phyloP scores from a whole-genome alignment of 2,329 filamentous ascomycete species.

The Colletotrichum paranaense region DNA sequence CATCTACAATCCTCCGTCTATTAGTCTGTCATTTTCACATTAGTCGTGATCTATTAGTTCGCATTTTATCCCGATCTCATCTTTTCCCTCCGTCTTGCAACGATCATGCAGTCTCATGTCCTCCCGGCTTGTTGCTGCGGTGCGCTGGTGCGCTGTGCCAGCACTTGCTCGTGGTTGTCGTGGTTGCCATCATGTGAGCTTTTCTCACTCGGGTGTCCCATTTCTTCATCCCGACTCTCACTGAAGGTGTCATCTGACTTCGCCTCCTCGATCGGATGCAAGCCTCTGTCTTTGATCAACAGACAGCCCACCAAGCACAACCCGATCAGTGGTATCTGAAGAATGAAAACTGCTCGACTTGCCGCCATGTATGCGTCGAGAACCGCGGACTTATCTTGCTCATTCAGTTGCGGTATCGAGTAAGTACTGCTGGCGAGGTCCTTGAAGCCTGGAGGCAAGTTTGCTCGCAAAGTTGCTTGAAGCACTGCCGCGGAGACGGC shows the following conservation, averaged over 20 bases:
- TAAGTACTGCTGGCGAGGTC: conserved; percentile 45
- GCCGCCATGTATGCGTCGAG: conserved; percentile 61
- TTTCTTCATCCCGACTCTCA: conserved; percentile 26
- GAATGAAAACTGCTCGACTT: conserved; percentile 65
- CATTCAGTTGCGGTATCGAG: conserved; percentile 37
- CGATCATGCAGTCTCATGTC: not conserved
- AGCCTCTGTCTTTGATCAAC: conserved; percentile 62
- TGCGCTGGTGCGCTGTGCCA: not conserved
- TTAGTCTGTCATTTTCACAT: too few relatives aligned
- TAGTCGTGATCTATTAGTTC: too few relatives aligned
- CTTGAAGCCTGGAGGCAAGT: conserved; percentile 40
- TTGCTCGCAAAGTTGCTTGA: conserved; percentile 43
- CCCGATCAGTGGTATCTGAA: conserved; percentile 65
- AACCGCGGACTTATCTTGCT: conserved; percentile 35
- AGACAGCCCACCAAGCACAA: conserved; percentile 61
- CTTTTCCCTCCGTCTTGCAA: not conserved
- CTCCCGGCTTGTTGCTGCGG: not conserved
- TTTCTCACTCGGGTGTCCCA: not conserved
- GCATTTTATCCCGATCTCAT: not conserved
- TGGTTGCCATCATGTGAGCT: too few relatives aligned
- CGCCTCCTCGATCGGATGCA: conserved; percentile 44
- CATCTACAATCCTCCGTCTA: too few relatives aligned
- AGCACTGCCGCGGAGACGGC: conserved; percentile 66
- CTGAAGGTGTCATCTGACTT: not conserved
- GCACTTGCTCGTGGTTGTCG: not conserved